Conservation (phyloP, 176 grass and related monocot genomes). For the Juncus effusus region DNA sequence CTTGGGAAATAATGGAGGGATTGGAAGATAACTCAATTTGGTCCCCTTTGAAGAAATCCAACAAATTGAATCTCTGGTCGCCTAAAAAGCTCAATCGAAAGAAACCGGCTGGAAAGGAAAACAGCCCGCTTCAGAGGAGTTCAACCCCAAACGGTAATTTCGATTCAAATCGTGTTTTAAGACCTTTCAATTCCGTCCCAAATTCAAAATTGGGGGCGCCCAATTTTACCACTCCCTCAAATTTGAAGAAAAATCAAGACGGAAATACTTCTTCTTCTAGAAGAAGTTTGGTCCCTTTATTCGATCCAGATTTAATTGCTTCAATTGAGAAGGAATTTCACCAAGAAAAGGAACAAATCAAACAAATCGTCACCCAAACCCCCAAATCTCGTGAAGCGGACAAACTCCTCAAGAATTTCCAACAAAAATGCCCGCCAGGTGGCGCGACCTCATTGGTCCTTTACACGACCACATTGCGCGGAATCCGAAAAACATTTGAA, state of each 20-base stretch:
- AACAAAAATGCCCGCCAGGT: conserved; percentile 57
- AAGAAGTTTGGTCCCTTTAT: conserved; percentile 77
- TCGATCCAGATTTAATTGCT: conserved; percentile 85
- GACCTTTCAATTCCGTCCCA: conserved; percentile 67
- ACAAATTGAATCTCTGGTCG: conserved; percentile 47
- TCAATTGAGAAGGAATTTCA: conserved; percentile 76
- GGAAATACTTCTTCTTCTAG: conserved; percentile 55
- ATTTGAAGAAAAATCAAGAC: conserved; percentile 42
- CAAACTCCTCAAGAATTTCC: conserved; percentile 44
- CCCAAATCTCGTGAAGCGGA: conserved; percentile 41
- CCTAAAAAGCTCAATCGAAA: conserved; percentile 46
- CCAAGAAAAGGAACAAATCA: conserved; percentile 77
- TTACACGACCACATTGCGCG: conserved; percentile 85
- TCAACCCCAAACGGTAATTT: conserved; percentile 34
- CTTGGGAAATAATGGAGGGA: conserved; percentile 89
- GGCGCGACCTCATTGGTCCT: conserved; percentile 61
- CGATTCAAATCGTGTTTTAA: conserved; percentile 41
- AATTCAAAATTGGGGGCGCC: conserved; percentile 66
- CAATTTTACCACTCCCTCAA: conserved; percentile 53
- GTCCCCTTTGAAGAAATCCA: conserved; percentile 63
- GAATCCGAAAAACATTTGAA: conserved; percentile 82
- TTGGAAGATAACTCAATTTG: conserved; percentile 48
- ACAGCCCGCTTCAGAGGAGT: conserved; percentile 58
- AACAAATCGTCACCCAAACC: conserved; percentile 46
- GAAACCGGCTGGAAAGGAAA: conserved; percentile 69